A percentile compares a stretch with the other conserved stretches of the same genome.
Conservation (phyloP, 2,329 filamentous ascomycete species). For the Lachnellula cervina region DNA sequence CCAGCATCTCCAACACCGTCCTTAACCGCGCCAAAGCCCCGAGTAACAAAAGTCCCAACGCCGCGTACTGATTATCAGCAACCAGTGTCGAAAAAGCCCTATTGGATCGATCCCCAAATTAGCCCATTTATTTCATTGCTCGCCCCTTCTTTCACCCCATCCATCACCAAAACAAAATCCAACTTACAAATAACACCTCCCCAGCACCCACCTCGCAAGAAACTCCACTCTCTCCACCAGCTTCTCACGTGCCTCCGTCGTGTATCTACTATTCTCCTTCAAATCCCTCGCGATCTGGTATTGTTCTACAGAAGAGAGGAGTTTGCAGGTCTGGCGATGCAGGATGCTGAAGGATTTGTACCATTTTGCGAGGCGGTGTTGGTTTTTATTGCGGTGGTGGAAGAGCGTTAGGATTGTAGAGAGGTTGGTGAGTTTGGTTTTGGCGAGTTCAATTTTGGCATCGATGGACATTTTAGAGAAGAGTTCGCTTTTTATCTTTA, state of each 20-base stretch:
- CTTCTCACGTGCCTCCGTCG: conserved; percentile 26
- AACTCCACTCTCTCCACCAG: conserved; percentile 27
- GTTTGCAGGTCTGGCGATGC: conserved; percentile 56
- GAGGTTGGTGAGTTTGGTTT: conserved; percentile 26
- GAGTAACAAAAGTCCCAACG: conserved; percentile 65
- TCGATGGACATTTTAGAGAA: background rate
- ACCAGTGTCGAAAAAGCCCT: conserved; percentile 63
- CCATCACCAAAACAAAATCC: conserved; percentile 25
- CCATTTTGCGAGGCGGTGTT: conserved; percentile 79
- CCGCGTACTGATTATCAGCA: conserved; percentile 67
- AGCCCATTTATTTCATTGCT: background rate
- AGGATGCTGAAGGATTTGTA: conserved; percentile 70
- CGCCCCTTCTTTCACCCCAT: background rate
- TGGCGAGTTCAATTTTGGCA: too few species aligned
- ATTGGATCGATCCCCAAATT: conserved; percentile 34
- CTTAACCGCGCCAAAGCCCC: conserved; percentile 57
- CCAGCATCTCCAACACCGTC: conserved; percentile 27
- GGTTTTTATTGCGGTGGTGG: conserved; percentile 83
- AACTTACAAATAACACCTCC: conserved; percentile 43
- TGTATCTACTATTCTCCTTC: conserved; percentile 3
- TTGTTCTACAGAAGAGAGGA: conserved; percentile 40
- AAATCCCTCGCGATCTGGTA: conserved; percentile 12
- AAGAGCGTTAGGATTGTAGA: conserved; percentile 59
- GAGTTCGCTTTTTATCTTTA: background rate
- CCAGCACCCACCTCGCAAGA: conserved; percentile 37